phyloP scores from a whole-genome alignment of 805 yeast species.

The Geotrichum ghanense region DNA sequence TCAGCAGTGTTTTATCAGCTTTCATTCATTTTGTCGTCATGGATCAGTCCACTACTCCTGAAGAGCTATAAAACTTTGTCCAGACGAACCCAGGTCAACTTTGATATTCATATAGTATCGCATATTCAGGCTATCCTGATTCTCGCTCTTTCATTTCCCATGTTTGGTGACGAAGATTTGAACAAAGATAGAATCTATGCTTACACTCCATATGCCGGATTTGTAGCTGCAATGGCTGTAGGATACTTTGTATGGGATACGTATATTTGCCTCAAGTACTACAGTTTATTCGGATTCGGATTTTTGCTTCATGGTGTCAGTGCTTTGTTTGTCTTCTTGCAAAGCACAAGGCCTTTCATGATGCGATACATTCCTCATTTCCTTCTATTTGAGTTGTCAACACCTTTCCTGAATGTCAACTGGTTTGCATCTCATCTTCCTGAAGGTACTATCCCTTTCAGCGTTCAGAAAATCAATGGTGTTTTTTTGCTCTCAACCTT shows the following conservation, averaged over 20 bases:
- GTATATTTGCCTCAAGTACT: conserved; percentile 52
- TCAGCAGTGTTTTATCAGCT: conserved; percentile 50
- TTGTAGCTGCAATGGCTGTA: conserved; percentile 56
- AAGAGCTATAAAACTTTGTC: conserved; percentile 37
- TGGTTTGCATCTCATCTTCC: conserved; percentile 84
- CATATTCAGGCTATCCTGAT: conserved; percentile 73
- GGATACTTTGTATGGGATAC: conserved; percentile 95
- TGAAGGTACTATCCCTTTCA: conserved; percentile 46
- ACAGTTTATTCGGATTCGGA: conserved; percentile 63
- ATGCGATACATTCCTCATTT: conserved; percentile 77
- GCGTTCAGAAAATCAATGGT: conserved; percentile 56
- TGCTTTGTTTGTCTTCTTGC: conserved; percentile 60
- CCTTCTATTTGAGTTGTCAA: conserved; percentile 74
- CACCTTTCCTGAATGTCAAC: conserved; percentile 90
- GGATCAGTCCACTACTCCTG: conserved; percentile 36
- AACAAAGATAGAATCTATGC: conserved; percentile 47
- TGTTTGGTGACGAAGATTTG: conserved; percentile 46
- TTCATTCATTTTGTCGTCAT: conserved; percentile 43
- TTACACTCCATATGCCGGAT: conserved; percentile 61
- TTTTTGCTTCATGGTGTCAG: conserved; percentile 77
- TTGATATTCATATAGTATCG: conserved; percentile 85
- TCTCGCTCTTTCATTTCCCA: conserved; percentile 46
- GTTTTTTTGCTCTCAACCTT: conserved; percentile 54
- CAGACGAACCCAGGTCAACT: conserved; percentile 48
- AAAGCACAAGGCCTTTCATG: conserved; percentile 60